Conservation (phyloP, 163 green algal species). For the Coccomyxa subellipsoidea region DNA sequence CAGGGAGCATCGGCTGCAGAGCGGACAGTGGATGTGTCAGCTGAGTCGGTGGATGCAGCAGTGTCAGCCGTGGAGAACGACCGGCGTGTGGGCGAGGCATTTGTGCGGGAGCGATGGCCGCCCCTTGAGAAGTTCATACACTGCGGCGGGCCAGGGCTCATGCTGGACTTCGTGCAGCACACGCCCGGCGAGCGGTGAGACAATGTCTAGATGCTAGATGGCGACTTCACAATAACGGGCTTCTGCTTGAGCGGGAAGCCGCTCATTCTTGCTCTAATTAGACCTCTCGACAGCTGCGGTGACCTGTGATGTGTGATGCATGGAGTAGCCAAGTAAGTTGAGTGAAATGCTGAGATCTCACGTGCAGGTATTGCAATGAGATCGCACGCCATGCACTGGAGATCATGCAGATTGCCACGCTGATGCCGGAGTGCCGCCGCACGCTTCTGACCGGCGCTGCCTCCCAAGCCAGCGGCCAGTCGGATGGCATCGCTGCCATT, state of each 20-base stretch:
- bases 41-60: slow-evolving; percentile 33
- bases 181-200: slow-evolving; percentile 28
- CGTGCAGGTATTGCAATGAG: slow-evolving; percentile 44
- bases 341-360: too few relatives aligned
- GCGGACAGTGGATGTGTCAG: slow-evolving; percentile 40
- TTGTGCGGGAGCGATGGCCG: slow-evolving; percentile 36
- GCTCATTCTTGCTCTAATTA: too few relatives aligned
- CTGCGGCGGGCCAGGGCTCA: slow-evolving; percentile 24
- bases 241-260: too few relatives aligned
- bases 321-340: too few relatives aligned
- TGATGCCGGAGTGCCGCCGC: slow-evolving; percentile 40
- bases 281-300: too few relatives aligned
- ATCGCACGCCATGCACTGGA: slow-evolving; percentile 45
- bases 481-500: slow-evolving; percentile 47
- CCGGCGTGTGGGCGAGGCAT: slow-evolving; percentile 39
- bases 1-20: not conserved
- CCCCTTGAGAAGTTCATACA: slow-evolving; percentile 48
- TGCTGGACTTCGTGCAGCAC: slow-evolving; percentile 54
- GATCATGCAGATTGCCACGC: slow-evolving; percentile 49
- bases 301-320: not conserved
- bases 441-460: not conserved
- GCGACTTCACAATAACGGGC: too few relatives aligned
- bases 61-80: slow-evolving; percentile 34
- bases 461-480: slow-evolving; percentile 13
- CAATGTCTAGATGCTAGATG: not conserved